phyloP scores from a whole-genome alignment of 2,329 filamentous ascomycete species.

The Emergomyces orientalis region DNA sequence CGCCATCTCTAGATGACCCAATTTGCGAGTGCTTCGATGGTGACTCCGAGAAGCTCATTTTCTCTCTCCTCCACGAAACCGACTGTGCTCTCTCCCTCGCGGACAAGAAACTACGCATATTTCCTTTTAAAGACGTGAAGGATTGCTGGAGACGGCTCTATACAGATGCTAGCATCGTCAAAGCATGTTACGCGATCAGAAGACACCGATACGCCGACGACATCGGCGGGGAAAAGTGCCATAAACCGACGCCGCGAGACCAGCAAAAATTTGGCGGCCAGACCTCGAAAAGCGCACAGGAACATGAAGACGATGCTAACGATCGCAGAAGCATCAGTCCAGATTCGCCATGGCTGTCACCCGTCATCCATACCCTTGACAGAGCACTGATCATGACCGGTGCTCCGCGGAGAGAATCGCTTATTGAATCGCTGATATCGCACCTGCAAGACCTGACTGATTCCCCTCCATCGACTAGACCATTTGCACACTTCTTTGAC shows the following conservation, averaged over 20 bases:
- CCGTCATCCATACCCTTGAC: constrained; percentile 60
- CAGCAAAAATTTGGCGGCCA: constrained; percentile 2
- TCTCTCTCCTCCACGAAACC: constrained; percentile 25
- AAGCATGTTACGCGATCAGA: constrained; percentile 31
- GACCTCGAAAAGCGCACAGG: constrained; percentile 14
- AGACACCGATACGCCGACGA: constrained; percentile 10
- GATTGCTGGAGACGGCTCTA: constrained; percentile 49
- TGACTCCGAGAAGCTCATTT: constrained; percentile 17
- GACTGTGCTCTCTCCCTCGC: constrained; percentile 41
- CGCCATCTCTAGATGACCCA: constrained; percentile 26
- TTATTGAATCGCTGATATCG: constrained; percentile 32
- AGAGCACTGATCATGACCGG: constrained; percentile 67
- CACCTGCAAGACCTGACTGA: constrained; percentile 23
- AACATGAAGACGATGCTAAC: constrained; percentile 6
- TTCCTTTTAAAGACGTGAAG: constrained; percentile 49
- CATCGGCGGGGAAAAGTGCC: background rate
- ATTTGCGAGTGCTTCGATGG: constrained; percentile 29
- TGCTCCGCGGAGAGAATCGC: constrained; percentile 46
- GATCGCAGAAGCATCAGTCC: constrained; percentile 14
- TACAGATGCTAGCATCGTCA: constrained; percentile 47
- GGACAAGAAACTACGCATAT: constrained; percentile 45
- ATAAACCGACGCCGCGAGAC: background rate
- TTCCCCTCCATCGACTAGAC: background rate
- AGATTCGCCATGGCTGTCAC: constrained; percentile 41
- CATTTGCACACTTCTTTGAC: constrained; percentile 6